Conservation (phyloP, 2,329 filamentous ascomycete genomes). For the Trichoderma asperellum region DNA sequence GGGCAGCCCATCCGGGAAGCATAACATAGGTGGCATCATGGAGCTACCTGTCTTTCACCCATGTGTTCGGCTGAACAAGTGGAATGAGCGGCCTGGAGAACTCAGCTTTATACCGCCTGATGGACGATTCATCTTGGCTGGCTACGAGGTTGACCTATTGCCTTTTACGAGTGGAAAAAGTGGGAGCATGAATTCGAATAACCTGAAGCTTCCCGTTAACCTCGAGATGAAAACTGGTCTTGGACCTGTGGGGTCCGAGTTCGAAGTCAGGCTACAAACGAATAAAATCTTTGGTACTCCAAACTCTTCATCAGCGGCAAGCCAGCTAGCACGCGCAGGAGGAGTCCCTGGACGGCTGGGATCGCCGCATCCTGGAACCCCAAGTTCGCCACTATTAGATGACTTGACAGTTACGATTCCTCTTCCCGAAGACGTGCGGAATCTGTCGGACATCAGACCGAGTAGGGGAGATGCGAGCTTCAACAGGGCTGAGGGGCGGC, state of each 20-base stretch:
- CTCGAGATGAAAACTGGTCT: constrained; percentile 82
- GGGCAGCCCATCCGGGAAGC: constrained; percentile 78
- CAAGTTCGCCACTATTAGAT: constrained; percentile 67
- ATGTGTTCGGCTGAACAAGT: constrained; percentile 86
- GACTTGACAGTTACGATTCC: constrained; percentile 79
- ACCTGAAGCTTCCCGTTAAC: constrained; percentile 78
- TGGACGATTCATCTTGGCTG: constrained; percentile 88
- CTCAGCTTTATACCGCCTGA: constrained; percentile 97
- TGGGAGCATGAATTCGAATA: constrained; percentile 59
- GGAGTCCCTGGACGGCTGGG: constrained; percentile 48
- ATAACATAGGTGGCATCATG: constrained; percentile 73
- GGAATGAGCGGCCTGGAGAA: constrained; percentile 86
- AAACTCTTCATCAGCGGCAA: constrained; percentile 39
- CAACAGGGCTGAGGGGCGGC: constrained; percentile 68
- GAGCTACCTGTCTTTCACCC: constrained; percentile 94
- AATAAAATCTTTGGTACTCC: constrained; percentile 64
- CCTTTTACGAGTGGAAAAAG: constrained; percentile 67
- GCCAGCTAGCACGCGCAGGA: constrained; percentile 48
- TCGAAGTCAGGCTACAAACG: constrained; percentile 80
- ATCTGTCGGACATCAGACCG: constrained; percentile 79
- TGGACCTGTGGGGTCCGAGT: constrained; percentile 76
- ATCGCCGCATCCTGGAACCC: constrained; percentile 55
- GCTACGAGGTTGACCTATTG: constrained; percentile 90
- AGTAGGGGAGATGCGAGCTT: constrained; percentile 84
- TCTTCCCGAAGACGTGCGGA: constrained; percentile 77